Evolutionary conservation across 139 green algal genomes (phyloP).

Genomic region (Tetradesmus obliquus): DNA sequence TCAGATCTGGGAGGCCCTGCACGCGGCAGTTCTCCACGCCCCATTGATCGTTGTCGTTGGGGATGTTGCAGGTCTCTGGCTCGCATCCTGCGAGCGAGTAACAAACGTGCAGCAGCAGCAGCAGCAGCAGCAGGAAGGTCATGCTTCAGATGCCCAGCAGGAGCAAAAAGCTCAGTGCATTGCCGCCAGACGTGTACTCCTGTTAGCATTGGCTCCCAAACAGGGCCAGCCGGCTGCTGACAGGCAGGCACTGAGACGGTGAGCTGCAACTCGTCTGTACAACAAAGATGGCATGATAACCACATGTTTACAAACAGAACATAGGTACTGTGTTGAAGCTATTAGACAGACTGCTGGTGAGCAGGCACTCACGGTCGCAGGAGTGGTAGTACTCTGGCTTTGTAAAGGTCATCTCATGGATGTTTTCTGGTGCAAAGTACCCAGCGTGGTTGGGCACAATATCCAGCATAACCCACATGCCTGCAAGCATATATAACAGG

Average conservation of each 20-base stretch:
- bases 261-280: neutral
- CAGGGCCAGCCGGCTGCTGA: too few relatives aligned
- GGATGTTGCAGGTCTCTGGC: conserved; percentile 17
- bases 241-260: neutral
- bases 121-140: neutral
- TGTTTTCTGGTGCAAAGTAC: conserved; percentile 41
- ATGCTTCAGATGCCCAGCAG: neutral
- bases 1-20: conserved; percentile 49
- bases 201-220: too few relatives aligned
- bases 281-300: neutral
- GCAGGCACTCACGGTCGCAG: conserved; percentile 4
- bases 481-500: neutral
- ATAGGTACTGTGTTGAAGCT: neutral
- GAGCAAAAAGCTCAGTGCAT: neutral
- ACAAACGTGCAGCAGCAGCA: neutral
- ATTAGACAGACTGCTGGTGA: neutral
- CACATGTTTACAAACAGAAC: neutral
- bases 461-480: conserved; percentile 55
- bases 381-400: conserved; percentile 42
- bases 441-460: conserved; percentile 59
- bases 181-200: neutral
- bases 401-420: conserved; percentile 45
- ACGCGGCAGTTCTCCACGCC: conserved; percentile 31
- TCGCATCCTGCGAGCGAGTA: conserved; percentile 1
- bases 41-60: neutral